Base-by-base conservation (phyloP, 306 rosid genomes). In the Cicer cuneatum region DNA sequence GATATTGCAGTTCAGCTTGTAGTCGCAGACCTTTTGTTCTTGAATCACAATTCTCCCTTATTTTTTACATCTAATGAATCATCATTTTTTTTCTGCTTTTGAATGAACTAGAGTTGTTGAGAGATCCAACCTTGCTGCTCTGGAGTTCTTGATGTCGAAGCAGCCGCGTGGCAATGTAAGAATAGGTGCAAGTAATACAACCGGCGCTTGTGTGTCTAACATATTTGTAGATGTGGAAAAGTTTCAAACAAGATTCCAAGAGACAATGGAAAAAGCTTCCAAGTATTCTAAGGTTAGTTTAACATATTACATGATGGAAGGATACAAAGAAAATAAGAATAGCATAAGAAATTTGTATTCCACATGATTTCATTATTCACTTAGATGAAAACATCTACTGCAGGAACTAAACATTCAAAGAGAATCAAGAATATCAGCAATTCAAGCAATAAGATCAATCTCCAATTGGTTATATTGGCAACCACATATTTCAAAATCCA, bases 111-210 rank as follows among this genome's bases (percentile, higher is more conserved):
- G 96, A 78, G 21, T 79, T 45, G 98, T 93, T 71, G 94, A 86
- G 81, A 89, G 91, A 83, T 87, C 94, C 70, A 82, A 91, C 83
- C 89, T 92, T 8, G 96, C 98, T 74, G 96, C 96, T 71, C 78
- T 93, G 45, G 98, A 93, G 75, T 93, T 89, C 78, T 85, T 93
- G 73, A 93, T 93, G 98, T 89, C 97, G 4, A 93, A 91, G 87
- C 94, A 93, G 77, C 97, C 98, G 0, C 92, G 98, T 0, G 98
- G 97, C 71, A 91, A 74, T 2, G 98, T 93, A 46, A 86, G 96
- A 84, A 74, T 91, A 33, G 98, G 98, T 7, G 82, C 86, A 72
- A 80, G 88, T 13, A 75, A 85, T 52, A 49, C 98, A 46, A 93
- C 80, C 0, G 96, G 97, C 16, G 83, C 29, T 48, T 84, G 97